Base-by-base conservation (phyloP, 106 monocot species). In the Phalaenopsis equestris region DNA sequence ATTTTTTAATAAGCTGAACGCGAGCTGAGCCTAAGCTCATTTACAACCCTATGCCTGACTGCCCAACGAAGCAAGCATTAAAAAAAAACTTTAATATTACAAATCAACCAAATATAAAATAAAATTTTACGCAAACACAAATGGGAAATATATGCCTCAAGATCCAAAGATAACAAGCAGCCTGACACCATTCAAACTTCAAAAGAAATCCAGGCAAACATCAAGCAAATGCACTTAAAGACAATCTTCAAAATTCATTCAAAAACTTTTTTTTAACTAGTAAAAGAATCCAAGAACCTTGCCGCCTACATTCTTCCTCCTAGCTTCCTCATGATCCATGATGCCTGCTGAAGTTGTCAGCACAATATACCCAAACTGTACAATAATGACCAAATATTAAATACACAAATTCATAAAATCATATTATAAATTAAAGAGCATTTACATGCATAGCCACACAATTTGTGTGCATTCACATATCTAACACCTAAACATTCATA, bases 231-330 rank as follows among this genome's bases (percentile, higher is more conserved):
- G 21, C 21, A 23, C 61, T n/a, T 61, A 18, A 61, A 5, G 6
- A 61, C 4, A 30, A 10, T 61, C 19, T 21, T 2, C 61, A 21
- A 61, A 23, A 61, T n/a, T 61, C 61, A 61, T 12, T 37, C 39
- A 11, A 38, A 39, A 37, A 39, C 38, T 70, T 39, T 39, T 45
- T 45, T 45, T 30, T 8, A 14, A 12, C 42, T 81, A 90, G 79
- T 90, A 90, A 48, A 90, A 90, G 72, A 90, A 90, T 4, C 90
- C 87, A 18, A 90, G 83, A 5, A 90, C 87, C 73, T 90, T 87
- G 18, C 90, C 90, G 84, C 90, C 87, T 19, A 87, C 90, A 57
- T 90, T 90, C 90, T 90, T 90, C 79, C 87, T 90, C 87, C 90
- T 85, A n/a, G 87, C 90, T 67, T 87, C 90, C 58, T 87, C 90